These are phyloP conservation scores for Gynostemma pentaphyllum DNA, from an alignment of 306 rosid genomes.

Conservation along the genomic window DNA sequence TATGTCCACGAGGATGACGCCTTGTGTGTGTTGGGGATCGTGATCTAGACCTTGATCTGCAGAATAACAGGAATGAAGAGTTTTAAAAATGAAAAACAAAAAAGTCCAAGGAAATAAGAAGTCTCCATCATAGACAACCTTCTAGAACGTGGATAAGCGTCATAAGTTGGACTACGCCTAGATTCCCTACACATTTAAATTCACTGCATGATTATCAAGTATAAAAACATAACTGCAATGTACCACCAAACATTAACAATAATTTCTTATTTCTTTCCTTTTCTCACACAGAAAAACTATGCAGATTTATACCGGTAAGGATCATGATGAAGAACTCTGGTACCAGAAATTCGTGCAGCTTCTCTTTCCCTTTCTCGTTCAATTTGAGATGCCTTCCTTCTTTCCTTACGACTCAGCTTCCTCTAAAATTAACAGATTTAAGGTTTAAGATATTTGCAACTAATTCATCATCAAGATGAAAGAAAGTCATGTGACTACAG, in stretches of 20 bases:
- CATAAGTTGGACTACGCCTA: conserved; percentile 92
- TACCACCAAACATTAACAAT: conserved; percentile 12
- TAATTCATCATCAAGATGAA: not conserved
- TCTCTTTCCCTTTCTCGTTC: conserved; percentile 98
- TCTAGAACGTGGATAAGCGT: conserved; percentile 89
- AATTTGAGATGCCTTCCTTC: conserved; percentile 93
- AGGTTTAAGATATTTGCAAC: conserved; percentile 5
- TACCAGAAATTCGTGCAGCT: conserved; percentile 55
- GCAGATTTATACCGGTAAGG: conserved; percentile 69
- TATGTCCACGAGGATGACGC: conserved; percentile 51
- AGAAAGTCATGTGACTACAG: not conserved
- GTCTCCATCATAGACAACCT: conserved; percentile 28
- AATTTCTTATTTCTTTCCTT: conserved; percentile 6
- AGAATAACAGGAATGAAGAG: not conserved
- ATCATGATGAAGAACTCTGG: conserved; percentile 74
- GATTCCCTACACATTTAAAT: conserved; percentile 54
- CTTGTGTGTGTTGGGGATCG: conserved; percentile 72
- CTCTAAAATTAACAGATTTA: conserved; percentile 35
- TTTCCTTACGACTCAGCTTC: conserved; percentile 94
- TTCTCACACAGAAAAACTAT: conserved; percentile 10
- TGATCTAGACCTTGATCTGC: conserved; percentile 73
- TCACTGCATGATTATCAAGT: conserved; percentile 8
- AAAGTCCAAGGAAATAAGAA: not conserved
- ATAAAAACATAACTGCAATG: not conserved
- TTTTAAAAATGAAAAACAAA: not conserved